A percentile compares a stretch with the other conserved stretches of the same genome.
Evolutionary conservation across 768 basidiomycete species (phyloP).

Genomic region (Mycena polygramma): DNA sequence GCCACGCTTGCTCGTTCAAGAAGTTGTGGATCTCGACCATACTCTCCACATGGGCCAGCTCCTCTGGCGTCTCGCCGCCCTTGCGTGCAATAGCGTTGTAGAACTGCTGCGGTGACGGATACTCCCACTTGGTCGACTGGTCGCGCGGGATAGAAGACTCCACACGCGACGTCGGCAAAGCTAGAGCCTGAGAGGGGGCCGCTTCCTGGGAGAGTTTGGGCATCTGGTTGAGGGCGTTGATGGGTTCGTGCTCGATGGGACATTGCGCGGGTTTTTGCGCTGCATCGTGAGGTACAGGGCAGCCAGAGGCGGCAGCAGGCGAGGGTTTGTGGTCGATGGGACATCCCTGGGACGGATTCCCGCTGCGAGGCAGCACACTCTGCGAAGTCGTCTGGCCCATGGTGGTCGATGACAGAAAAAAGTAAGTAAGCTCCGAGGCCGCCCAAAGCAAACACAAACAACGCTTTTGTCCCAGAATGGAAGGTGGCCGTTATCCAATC

Average conservation of each 20-base stretch:
- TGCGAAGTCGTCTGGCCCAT: conserved; percentile 35
- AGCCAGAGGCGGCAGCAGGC: conserved; percentile 45
- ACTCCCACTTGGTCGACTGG: conserved; percentile 80
- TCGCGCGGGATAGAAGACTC: conserved; percentile 90
- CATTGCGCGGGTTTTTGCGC: conserved; percentile 63
- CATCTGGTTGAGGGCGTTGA: conserved; percentile 90
- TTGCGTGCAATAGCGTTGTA: conserved; percentile 97
- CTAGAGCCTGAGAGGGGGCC: conserved; percentile 65
- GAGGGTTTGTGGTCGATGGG: conserved; percentile 38
- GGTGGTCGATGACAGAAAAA: not conserved
- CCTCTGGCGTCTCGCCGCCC: conserved; percentile 97
- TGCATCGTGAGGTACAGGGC: conserved; percentile 57
- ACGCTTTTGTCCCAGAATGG: conserved; percentile 12
- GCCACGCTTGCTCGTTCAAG: conserved; percentile 96
- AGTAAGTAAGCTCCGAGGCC: not conserved
- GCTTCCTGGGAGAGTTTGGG: conserved; percentile 83
- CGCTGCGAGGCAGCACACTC: conserved; percentile 3
- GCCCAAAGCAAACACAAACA: not conserved
- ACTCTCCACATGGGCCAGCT: conserved; percentile 82
- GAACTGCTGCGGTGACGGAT: conserved; percentile 97
- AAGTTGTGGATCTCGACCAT: conserved; percentile 99
- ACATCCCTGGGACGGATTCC: conserved; percentile 2
- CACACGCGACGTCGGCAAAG: conserved; percentile 80
- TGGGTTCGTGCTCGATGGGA: conserved; percentile 69
- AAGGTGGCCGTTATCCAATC: not conserved